Evolutionary conservation across 2,329 filamentous ascomycete genomes (phyloP).

Genomic region (Trichophyton schoenleinii): DNA sequence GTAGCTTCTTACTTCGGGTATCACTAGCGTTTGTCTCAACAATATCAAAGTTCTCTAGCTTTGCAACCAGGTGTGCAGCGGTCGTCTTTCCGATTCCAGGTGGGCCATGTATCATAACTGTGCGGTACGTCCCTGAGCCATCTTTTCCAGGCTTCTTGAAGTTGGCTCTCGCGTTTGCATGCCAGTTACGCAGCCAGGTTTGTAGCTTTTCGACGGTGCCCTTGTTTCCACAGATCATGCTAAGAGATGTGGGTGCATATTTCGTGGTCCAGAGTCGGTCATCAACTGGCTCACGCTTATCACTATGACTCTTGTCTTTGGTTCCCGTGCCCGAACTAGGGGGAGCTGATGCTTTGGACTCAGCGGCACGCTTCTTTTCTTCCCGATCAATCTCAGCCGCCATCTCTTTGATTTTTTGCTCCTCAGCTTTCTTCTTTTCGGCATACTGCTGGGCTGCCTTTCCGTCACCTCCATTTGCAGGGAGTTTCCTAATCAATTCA

Average conservation of each 20-base stretch:
- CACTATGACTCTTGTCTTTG: conserved; percentile 25
- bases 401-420: conserved; percentile 66
- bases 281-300: conserved; percentile 30
- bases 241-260: conserved; percentile 75
- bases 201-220: conserved; percentile 78
- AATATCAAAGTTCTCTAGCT: conserved; percentile 83
- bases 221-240: conserved; percentile 93
- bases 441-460: conserved; percentile 76
- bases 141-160: conserved; percentile 78
- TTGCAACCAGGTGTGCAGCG: conserved; percentile 85
- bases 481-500: conserved; percentile 65
- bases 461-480: conserved; percentile 74
- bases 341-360: conserved; percentile 40
- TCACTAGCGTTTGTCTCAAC: conserved; percentile 95
- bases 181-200: conserved; percentile 73
- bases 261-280: conserved; percentile 83
- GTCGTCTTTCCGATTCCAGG: conserved; percentile 97
- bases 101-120: conserved; percentile 90
- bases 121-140: conserved; percentile 68
- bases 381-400: conserved; percentile 76
- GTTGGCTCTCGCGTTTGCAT: conserved; percentile 60
- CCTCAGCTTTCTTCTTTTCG: conserved; percentile 73
- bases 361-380: conserved; percentile 45
- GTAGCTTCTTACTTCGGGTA: conserved; percentile 85
- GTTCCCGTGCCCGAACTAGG: conserved; percentile 16